A percentile compares a stretch with the other conserved stretches of the same genome.
phyloP scores from a whole-genome alignment of 1,139 yeast genomes.

The Scheffersomyces stambukii region DNA sequence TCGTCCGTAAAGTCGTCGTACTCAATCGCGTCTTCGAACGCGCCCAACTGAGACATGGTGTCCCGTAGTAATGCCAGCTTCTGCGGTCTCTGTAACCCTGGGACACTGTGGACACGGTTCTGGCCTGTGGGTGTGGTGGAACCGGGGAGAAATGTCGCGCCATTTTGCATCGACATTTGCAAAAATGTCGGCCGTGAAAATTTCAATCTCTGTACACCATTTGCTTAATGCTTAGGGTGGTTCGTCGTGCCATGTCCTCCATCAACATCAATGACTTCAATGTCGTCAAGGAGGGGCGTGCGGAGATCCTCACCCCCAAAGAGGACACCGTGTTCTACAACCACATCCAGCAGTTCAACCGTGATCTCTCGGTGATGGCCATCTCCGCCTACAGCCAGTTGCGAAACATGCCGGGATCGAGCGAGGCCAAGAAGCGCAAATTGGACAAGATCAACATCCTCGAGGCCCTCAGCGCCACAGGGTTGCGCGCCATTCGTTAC shows the following conservation, averaged over 20 bases:
- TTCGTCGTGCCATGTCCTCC: too few species aligned
- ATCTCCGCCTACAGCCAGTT: slow-evolving; percentile 81
- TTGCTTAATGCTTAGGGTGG: too few species aligned
- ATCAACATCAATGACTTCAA: too few species aligned
- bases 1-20: slow-evolving; percentile 8
- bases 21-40: slow-evolving; percentile 9
- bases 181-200: too few species aligned
- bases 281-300: slow-evolving; percentile 72
- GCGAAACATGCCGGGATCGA: slow-evolving; percentile 4
- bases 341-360: slow-evolving; percentile 92
- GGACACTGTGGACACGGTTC: slow-evolving; percentile 1
- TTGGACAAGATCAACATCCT: slow-evolving; percentile 48
- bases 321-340: slow-evolving; percentile 86
- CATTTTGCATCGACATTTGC: too few species aligned
- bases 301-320: slow-evolving; percentile 73
- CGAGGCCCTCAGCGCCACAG: slow-evolving; percentile 94
- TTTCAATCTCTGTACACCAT: too few species aligned
- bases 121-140: slow-evolving; percentile 2
- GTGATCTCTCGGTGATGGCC: slow-evolving; percentile 83
- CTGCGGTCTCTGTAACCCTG: slow-evolving; percentile 4
- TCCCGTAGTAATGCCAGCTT: slow-evolving; percentile 2
- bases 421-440: slow-evolving; percentile 17
- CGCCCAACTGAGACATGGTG: slow-evolving; percentile 9
- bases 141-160: neutral
- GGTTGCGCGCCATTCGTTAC: slow-evolving; percentile 87